Base-by-base conservation (phyloP, 768 basidiomycete genomes). In the Pulveroboletus frians region DNA sequence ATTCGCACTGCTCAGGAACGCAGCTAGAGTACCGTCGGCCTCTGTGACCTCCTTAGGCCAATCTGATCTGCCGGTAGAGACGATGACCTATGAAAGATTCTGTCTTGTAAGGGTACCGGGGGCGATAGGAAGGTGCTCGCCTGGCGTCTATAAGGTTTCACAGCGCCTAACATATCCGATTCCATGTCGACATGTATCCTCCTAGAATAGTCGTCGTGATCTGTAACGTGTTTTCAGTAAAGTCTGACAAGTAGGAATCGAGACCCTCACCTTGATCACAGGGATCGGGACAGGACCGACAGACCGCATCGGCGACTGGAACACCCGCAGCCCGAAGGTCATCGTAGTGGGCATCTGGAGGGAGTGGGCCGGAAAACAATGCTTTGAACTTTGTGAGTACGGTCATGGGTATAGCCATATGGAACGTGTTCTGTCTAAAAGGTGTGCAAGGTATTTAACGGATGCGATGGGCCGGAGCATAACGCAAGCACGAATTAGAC, bases 41-140 rank as follows among this genome's bases (percentile, higher is more conserved):
- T 84, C 78, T 3, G 86, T 85, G 51, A 97, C 81, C 37, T 92
- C 84, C 36, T 75, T 74, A 34, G 81, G 79, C 94, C 94, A 97
- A 70, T 98, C 92, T 17, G 82, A 75, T 68, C 88, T 84, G 6
- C 92, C 92, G 0, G 92, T 95, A 1, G 90, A 93, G 46, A 97
- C 88, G 30, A 97, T 74, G 30, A 95, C 76, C 85, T 93, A 63
- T 35, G 20, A 39, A 40, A 43, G 31, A 18, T 14, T 41, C 37
- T 46, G 37, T 56, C 14, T 35, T 30, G 39, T n/a, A 20, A 35
- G 41, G 3, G 38, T 2, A 4, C 17, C 34, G 17, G 18, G 18
- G 13, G 1, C 9, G 14, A 14, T 10, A 31, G 8, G 9, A 30
- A 29, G 45, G 36, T n/a, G 53, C 74, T 42, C 54, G 85, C 89